Evolutionary conservation across 768 basidiomycete species (phyloP).

Genomic region (Pleurotus djamor): DNA sequence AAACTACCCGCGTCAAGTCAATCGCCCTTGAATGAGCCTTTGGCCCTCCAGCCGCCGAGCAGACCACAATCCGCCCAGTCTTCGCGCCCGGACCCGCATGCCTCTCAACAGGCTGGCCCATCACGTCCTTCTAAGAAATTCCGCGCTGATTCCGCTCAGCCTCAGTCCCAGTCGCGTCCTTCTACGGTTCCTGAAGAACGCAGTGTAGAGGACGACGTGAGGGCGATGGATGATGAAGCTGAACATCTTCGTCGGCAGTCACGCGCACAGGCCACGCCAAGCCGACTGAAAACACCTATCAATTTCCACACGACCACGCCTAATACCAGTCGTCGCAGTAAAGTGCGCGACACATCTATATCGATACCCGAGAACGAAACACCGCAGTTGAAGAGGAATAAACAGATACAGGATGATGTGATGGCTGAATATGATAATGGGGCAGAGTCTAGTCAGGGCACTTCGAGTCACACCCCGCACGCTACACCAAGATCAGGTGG

Average conservation of each 20-base stretch:
- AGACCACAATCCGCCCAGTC: slow-evolving; percentile 22
- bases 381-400: slow-evolving; percentile 66
- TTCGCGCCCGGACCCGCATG: slow-evolving; percentile 18
- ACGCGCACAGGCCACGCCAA: slow-evolving; percentile 41
- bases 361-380: slow-evolving; percentile 60
- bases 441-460: slow-evolving; percentile 13
- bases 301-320: slow-evolving; percentile 34
- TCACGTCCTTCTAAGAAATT: slow-evolving; percentile 60
- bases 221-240: slow-evolving; percentile 70
- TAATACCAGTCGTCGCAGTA: slow-evolving; percentile 16
- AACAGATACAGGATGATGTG: slow-evolving; percentile 51
- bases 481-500: slow-evolving; percentile 10
- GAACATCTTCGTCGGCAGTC: slow-evolving; percentile 61
- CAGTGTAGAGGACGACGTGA: slow-evolving; percentile 65
- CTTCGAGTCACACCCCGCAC: slow-evolving; percentile 5
- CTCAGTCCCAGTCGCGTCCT: slow-evolving; percentile 3
- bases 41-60: slow-evolving; percentile 24
- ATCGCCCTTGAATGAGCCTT: slow-evolving; percentile 23
- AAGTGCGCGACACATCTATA: slow-evolving; percentile 35
- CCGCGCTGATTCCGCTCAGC: slow-evolving; percentile 36
- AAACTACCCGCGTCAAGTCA: slow-evolving; percentile 39
- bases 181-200: slow-evolving; percentile 42
- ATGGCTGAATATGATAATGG: slow-evolving; percentile 39
- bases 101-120: too few species aligned
- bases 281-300: slow-evolving; percentile 25